A percentile compares a stretch with the other conserved stretches of the same genome.
Evolutionary conservation across 345 rosid species (phyloP).

Genomic region (Hibiscus trionum): DNA sequence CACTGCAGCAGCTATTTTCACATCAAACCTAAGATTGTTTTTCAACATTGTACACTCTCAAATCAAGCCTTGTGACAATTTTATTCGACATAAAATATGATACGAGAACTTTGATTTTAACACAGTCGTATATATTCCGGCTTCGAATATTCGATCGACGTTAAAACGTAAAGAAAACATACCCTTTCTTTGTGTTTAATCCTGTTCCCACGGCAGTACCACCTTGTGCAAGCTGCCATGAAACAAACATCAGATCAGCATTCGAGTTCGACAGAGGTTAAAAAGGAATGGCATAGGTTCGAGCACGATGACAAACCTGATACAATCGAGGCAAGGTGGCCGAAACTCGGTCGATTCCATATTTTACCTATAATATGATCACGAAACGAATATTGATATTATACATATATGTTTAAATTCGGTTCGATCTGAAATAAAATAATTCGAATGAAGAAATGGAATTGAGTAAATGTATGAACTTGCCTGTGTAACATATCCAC

Average conservation of each 20-base stretch:
- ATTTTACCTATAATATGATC: conserved; percentile 54
- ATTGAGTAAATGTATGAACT: conserved; percentile 4
- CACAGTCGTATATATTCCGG: too few relatives aligned
- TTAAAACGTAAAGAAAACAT: not conserved
- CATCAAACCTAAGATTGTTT: not conserved
- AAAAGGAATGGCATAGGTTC: not conserved
- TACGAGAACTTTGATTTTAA: not conserved
- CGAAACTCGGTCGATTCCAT: conserved; percentile 68
- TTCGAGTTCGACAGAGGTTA: not conserved
- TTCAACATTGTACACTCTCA: not conserved
- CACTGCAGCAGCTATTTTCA: not conserved
- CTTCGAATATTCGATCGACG: too few relatives aligned
- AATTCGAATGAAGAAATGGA: too few relatives aligned
- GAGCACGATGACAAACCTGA: conserved; percentile 50
- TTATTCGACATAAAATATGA: too few relatives aligned
- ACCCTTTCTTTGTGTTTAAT: not conserved
- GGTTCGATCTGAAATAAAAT: too few relatives aligned
- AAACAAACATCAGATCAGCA: conserved; percentile 27
- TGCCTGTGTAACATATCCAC: conserved; percentile 94
- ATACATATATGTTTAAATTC: not conserved
- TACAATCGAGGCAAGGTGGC: conserved; percentile 77
- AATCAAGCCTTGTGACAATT: not conserved
- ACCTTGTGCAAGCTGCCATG: conserved; percentile 75
- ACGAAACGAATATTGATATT: not conserved
- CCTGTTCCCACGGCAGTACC: not conserved